Evolutionary conservation across 139 green algal genomes (phyloP).

Genomic region (Picochlorum sp.): DNA sequence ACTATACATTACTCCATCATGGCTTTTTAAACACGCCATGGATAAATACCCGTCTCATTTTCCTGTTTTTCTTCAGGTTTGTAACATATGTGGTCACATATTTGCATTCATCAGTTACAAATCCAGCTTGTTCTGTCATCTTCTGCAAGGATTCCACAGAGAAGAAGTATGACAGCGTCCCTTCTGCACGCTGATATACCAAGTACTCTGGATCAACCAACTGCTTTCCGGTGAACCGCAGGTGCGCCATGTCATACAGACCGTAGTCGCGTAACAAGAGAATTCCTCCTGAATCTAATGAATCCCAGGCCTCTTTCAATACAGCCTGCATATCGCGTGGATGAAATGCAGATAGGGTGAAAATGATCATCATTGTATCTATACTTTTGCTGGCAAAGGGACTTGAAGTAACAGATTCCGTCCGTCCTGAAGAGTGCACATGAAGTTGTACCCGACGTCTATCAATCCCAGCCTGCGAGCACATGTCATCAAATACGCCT

Average conservation of each 20-base stretch:
- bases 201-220: conserved; percentile 5
- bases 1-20: not conserved
- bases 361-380: conserved; percentile 62
- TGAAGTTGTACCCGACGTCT: not conserved
- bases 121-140: conserved; percentile 33
- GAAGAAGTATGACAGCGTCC: conserved; percentile 73
- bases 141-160: conserved; percentile 36
- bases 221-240: conserved; percentile 20
- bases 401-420: not conserved
- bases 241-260: conserved; percentile 65
- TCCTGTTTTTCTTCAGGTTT: conserved; percentile 51
- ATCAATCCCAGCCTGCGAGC: not conserved
- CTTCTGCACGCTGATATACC: conserved; percentile 35
- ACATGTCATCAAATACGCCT: not conserved
- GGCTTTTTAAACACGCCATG: conserved; percentile 60
- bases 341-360: conserved; percentile 63
- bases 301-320: conserved; percentile 21
- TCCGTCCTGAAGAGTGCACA: not conserved
- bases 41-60: conserved; percentile 63
- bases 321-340: conserved; percentile 29
- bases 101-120: conserved; percentile 44
- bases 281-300: conserved; percentile 46
- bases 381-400: conserved; percentile 24
- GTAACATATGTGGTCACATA: conserved; percentile 50
- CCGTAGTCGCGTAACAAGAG: conserved; percentile 71